Evolutionary conservation across 805 yeast genomes (phyloP), one percentile per base, ranked within the genome.

Genomic region (Geotrichum ghanense): DNA sequence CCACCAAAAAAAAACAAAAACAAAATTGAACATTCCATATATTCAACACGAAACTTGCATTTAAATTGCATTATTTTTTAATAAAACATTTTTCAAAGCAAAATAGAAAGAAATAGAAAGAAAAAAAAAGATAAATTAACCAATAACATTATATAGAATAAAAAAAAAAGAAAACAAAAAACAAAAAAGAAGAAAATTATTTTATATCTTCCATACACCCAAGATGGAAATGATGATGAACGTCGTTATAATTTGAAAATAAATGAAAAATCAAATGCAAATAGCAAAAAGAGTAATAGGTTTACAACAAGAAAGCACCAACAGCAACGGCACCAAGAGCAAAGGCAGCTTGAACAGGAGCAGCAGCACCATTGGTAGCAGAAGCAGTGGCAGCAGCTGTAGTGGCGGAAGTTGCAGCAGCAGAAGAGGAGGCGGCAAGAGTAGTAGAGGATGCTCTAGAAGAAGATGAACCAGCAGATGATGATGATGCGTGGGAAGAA

Each of bases 271-370:
- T 31, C 14, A 19, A 6, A 19, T 9, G 37, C 6, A 19, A 16
- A 31, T n/a, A 6, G 16, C 5, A 12, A 19, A 12, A 19, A 31
- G 16, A 31, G 37, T 31, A 10, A 25, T 9, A 9, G 9, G 12
- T 19, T 31, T 31, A 31, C 17, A 31, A 31, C 12, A 31, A 22
- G 23, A 42, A 34, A 20, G 50, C 48, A 31, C 42, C 44, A 34
- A 54, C 48, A 25, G 46, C 49, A 20, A 45, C 37, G 41, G 43
- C 45, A 40, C 37, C 37, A n/a, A 31, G 53, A 34, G 40, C 41
- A 22, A 46, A 24, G 40, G 40, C 43, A n/a, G 47, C 34, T 12
- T 45, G 40, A 14, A 46, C 24, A 42, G 46, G 41, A 40, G 49
- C 17, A 16, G 42, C 45, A 6, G 46, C 25, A 16, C 19, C 35